Percentiles rank a stretch among this genome's conserved stretches.
Conservation (phyloP, 2,329 filamentous ascomycete genomes). For the Rutstroemia sp. region DNA sequence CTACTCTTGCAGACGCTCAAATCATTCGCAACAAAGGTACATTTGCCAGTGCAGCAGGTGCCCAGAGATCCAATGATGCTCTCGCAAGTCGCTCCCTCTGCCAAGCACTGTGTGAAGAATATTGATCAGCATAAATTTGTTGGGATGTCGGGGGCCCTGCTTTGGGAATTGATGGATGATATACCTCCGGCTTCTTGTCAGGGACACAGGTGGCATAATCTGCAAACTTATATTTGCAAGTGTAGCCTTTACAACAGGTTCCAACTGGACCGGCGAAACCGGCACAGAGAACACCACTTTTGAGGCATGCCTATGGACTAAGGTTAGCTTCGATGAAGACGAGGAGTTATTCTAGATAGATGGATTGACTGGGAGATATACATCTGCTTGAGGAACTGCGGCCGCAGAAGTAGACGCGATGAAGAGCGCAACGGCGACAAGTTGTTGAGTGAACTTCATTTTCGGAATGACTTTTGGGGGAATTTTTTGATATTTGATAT, state of each 20-base stretch:
- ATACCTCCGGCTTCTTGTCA: constrained; percentile 1
- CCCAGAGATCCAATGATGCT: neutral
- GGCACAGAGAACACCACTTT: neutral
- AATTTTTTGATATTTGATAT: neutral
- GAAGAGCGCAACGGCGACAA: neutral
- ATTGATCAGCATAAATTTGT: neutral
- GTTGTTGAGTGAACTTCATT: constrained; percentile 7
- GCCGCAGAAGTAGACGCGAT: neutral
- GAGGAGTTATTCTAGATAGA: too few relatives aligned
- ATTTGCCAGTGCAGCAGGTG: neutral
- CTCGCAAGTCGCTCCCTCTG: neutral
- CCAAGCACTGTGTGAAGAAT: neutral
- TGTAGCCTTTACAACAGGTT: neutral
- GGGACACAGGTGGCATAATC: constrained; percentile 4
- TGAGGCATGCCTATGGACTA: neutral
- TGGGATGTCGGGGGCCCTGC: neutral
- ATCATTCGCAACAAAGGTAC: neutral
- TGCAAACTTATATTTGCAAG: neutral
- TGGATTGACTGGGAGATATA: neutral
- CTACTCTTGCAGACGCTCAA: neutral
- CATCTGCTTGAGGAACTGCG: neutral
- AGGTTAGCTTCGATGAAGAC: neutral
- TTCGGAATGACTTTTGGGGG: neutral
- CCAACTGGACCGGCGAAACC: constrained; percentile 3
- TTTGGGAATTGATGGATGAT: neutral